Evolutionary conservation across 1,284 basidiomycete genomes (phyloP).

Genomic region (Ustilago vetiveriae): DNA sequence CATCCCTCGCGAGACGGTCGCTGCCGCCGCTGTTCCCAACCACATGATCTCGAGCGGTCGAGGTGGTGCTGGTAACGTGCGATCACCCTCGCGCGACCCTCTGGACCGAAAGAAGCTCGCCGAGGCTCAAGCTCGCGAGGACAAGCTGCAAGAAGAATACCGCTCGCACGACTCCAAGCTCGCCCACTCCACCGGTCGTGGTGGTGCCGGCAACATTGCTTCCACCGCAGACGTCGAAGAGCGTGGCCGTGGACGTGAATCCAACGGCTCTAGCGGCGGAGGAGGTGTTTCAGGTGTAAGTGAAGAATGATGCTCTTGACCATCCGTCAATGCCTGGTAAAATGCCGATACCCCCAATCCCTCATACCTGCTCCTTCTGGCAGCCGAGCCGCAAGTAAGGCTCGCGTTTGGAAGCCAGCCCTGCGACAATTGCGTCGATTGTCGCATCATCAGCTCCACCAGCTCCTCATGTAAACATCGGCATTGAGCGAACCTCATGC

Average conservation of each 20-base stretch:
- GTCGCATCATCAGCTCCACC: no score
- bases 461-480: constrained; percentile 3
- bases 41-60: constrained; percentile 73
- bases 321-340: background rate
- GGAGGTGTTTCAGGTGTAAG: constrained; percentile 44
- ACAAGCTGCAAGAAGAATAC: constrained; percentile 67
- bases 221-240: constrained; percentile 23
- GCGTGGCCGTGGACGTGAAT: constrained; percentile 44
- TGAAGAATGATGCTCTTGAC: constrained; percentile 7
- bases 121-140: constrained; percentile 43
- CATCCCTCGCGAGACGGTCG: constrained; percentile 18
- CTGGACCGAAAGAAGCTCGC: constrained; percentile 63
- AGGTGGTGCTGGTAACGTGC: constrained; percentile 81
- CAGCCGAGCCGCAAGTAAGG: no score
- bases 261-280: constrained; percentile 14
- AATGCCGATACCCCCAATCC: constrained; percentile 3
- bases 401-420: no score
- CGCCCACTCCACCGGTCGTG: constrained; percentile 75
- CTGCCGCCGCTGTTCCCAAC: constrained; percentile 27
- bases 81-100: constrained; percentile 75
- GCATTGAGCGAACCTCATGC: background rate
- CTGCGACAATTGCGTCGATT: no score
- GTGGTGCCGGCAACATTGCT: constrained; percentile 75
- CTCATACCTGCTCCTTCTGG: background rate
- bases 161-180: constrained; percentile 67